Evolutionary conservation across 352 stramenopile species (phyloP).

Genomic region (Pythium rishiriense): DNA sequence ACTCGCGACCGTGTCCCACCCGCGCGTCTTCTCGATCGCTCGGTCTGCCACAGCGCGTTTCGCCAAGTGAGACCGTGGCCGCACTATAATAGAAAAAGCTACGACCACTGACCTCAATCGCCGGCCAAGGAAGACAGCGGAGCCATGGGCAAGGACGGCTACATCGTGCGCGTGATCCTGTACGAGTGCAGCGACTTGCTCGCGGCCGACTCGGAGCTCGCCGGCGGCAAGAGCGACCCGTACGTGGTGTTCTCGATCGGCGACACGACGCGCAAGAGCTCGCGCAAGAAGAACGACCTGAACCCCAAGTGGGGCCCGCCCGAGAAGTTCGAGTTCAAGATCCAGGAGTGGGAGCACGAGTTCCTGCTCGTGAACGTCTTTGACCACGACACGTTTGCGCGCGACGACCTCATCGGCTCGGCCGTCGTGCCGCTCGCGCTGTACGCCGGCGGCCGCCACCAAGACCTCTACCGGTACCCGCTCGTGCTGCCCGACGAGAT

Average conservation of each 20-base stretch:
- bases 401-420: slow-evolving; percentile 74
- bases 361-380: slow-evolving; percentile 71
- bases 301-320: slow-evolving; percentile 70
- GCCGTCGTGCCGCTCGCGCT: slow-evolving; percentile 65
- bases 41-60: too few relatives aligned
- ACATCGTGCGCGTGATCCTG: slow-evolving; percentile 52
- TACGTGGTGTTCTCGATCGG: slow-evolving; percentile 72
- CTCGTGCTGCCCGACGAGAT: slow-evolving; percentile 64
- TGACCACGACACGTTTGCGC: slow-evolving; percentile 68
- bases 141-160: slow-evolving; percentile 34
- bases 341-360: slow-evolving; percentile 61
- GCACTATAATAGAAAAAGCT: too few relatives aligned
- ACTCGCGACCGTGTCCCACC: background rate
- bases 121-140: background rate
- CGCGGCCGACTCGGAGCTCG: slow-evolving; percentile 45
- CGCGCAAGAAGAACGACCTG: slow-evolving; percentile 57
- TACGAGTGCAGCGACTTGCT: slow-evolving; percentile 65
- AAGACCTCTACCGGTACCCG: slow-evolving; percentile 70
- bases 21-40: background rate
- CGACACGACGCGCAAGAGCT: slow-evolving; percentile 58
- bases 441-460: slow-evolving; percentile 54
- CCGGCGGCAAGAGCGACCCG: slow-evolving; percentile 71
- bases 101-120: background rate
- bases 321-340: slow-evolving; percentile 73
- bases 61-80: too few relatives aligned